Base-by-base conservation (phyloP, 2,329 filamentous ascomycete genomes). In the Blastomyces gilchristii region DNA sequence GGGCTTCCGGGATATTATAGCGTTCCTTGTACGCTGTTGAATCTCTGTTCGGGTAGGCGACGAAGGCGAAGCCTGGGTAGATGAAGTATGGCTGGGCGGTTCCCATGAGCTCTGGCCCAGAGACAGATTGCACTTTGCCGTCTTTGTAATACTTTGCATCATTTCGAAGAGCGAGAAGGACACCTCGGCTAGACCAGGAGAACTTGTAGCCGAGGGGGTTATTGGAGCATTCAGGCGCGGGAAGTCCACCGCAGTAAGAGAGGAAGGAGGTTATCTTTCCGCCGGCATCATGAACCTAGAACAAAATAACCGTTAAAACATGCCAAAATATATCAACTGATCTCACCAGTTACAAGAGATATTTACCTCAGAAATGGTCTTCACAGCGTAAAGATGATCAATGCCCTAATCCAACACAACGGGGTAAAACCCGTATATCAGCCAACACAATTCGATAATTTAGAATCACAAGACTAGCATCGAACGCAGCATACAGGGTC, bases 151-250 rank as follows among this genome's bases (percentile, higher is more conserved):
- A 92, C 70, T 84, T 91, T 71, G 90, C 93, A n/a, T 85, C 80
- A 79, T 97, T 97, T 69, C 88, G 81, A 68, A 96, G 83, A 2
- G 93, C 92, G 59, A 97, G 83, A 43, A 97, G 82, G 45, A 97
- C 91, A 74, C 93, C 93, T 63, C 91, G 86, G 67, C 87, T 85
- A 41, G 86, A 87, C 81, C 86, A 88, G 6, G 87, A 91, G 82
- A 95, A 94, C 78, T 96, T 96, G 84, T 96, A 96, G 58, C 92
- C 91, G 18, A 96, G 82, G 37, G 92, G 91, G 81, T 97, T 97
- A 77, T 88, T 88, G 8, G 89, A 93, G 76, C 81, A 79, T 78
- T 94, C 89, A 59, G 83, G 79, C 28, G 86, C 83, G 37, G 86
- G 85, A 2, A 94, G 81, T 69, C 90, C 90, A 72, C 91, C 90